Conservation (phyloP, 495 filamentous ascomycete species). For the Trichoderma parareesei region DNA sequence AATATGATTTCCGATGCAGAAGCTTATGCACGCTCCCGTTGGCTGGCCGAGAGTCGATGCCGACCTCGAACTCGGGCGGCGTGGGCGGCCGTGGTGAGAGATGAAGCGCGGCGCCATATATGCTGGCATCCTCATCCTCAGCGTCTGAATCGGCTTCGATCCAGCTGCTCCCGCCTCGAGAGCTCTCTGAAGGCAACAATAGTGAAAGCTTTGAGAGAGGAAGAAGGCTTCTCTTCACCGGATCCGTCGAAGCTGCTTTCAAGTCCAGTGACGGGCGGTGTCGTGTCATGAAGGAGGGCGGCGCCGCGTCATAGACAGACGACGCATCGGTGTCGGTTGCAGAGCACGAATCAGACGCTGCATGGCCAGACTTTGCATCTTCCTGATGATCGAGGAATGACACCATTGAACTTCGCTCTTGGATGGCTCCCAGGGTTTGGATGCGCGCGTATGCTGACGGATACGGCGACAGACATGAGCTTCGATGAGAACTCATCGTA, state of each 20-base stretch:
- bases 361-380: slow-evolving; percentile 4
- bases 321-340: slow-evolving; percentile 25
- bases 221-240: slow-evolving; percentile 6
- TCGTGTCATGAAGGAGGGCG: slow-evolving; percentile 21
- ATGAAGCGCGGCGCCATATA: background rate
- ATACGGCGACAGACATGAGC: background rate
- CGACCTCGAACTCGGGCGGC: background rate
- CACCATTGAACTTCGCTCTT: slow-evolving; percentile 17
- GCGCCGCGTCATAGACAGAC: slow-evolving; percentile 16
- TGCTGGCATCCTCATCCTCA: background rate
- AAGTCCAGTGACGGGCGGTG: slow-evolving; percentile 28
- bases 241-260: slow-evolving; percentile 24
- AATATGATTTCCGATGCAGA: slow-evolving; percentile 7
- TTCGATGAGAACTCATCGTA: slow-evolving; percentile 1
- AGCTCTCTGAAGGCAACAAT: slow-evolving; percentile 13
- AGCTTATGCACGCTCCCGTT: background rate
- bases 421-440: slow-evolving; percentile 5
- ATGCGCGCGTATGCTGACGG: background rate
- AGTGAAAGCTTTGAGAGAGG: slow-evolving; percentile 19
- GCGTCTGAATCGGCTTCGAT: slow-evolving; percentile 25
- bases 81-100: slow-evolving; percentile 10
- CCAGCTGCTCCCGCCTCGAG: slow-evolving; percentile 23
- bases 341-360: slow-evolving; percentile 11
- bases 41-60: background rate
- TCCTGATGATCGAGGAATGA: slow-evolving; percentile 10